Base-by-base conservation (phyloP, 2,329 filamentous ascomycete genomes). In the Annulohypoxylon truncatum region DNA sequence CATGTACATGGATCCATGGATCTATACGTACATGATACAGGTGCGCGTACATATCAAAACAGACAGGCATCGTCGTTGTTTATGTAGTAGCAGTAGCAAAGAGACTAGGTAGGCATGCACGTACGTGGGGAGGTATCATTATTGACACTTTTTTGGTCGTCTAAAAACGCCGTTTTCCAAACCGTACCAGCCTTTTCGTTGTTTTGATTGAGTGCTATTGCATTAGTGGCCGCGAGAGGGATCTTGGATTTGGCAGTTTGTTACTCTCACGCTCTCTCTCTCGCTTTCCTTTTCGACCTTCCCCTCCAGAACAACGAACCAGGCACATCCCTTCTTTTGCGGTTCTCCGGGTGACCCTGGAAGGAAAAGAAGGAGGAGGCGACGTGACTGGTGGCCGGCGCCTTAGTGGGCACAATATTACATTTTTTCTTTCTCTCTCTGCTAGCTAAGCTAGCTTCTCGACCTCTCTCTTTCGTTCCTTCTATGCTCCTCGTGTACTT, bases 191-290 rank as follows among this genome's bases (percentile, higher is more conserved):
- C 57, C 72, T 61, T 77, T 76, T 71, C 66, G 51, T 69, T 69
- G 70, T 72, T 77, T 74, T 75, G 77, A 75, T 77, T 73, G 73
- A 74, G 74, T 77, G 73, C 73, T 75, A 68, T 70, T 79, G 78
- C 77, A 78, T 80, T 79, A 80, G 79, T 75, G 75, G 75, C 78
- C 76, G 76, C 69, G 72, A 71, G 64, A 74, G 69, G 70, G 70
- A 68, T 71, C 69, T 77, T 70, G 61, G 70, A 69, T 68, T 71
- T 72, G 71, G 70, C 69, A 68, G 70, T 72, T 72, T 69, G 69
- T 71, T 68, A 48, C 44, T 47, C 13, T 47, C 22, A 40, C 44
- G 26, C 40, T 22, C 9, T 26, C 22, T 46, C 42, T 73, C 64
- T 65, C 55, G 68, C 61, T 67, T 61, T 68, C 28, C 35, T 31